Base-by-base conservation (phyloP, 805 yeast species). In the Saccharomycodes ludwigii region DNA sequence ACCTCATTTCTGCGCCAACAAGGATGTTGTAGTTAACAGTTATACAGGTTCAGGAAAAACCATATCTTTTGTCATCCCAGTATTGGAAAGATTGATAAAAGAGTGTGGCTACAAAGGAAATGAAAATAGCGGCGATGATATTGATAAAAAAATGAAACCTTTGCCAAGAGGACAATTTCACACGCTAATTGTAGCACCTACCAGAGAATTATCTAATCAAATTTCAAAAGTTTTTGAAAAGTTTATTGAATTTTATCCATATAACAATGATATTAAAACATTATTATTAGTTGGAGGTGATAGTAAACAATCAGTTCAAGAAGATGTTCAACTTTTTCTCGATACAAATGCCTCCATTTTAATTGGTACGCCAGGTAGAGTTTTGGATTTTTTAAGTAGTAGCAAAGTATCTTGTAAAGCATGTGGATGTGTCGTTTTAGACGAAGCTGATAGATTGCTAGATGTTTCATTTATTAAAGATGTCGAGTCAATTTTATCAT, bases 1-100 rank as follows among this genome's bases (percentile, higher is more conserved):
- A 30, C 98, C 98, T 0, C 59, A 86, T 37, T 70, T 91, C 41
- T 56, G 77, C 15, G 74, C 74, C 13, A 80, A 85, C 48, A 88
- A 88, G 47, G 98, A 91, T 56, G 95, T 91, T 3, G 91, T 91
- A 6, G 97, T 85, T 2, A 96, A 91, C 51, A 94, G 96, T 0
- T 95, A 84, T 1, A 91, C 98, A 0, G 98, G 98, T 0, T 85
- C 96, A 0, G 98, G 98, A n/a, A 91, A 91, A 52, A 91, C 98
- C 0, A 54, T 86, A n/a, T 79, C 96, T 3, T 91, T 81, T 59
- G 72, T 76, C 4, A 65, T 91, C 2, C 98, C 98, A 0, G 67
- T 81, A 1, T 46, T 85, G 4, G 88, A 85, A 44, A 76, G 74
- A 42, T 54, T 85, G 6, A 37, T 65, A 5, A 46, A 50, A 3